A percentile compares a stretch with the other conserved stretches of the same genome.
Conservation (phyloP, 495 filamentous ascomycete genomes). For the Penicillium arizonense region DNA sequence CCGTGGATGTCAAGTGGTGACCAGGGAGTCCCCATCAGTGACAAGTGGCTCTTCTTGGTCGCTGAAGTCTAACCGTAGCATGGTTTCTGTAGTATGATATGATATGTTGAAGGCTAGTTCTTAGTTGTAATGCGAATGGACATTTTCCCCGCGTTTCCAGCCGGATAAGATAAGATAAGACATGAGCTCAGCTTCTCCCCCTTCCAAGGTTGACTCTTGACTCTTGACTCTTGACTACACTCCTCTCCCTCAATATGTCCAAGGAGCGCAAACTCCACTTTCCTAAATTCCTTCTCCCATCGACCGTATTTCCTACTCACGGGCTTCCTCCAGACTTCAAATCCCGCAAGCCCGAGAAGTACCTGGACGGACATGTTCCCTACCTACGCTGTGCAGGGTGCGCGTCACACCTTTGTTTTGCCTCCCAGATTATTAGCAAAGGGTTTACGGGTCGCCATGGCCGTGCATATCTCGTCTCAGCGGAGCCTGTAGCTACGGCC, state of each 20-base stretch:
- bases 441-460: conserved; percentile 94
- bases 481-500: conserved; percentile 23
- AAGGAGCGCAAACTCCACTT: conserved; percentile 21
- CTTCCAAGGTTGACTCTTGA: not conserved
- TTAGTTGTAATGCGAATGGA: too few relatives aligned
- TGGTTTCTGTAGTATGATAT: too few relatives aligned
- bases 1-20: conserved; percentile 56
- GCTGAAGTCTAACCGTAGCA: conserved; percentile 65
- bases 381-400: conserved; percentile 74
- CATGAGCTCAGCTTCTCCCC: conserved; percentile 9
- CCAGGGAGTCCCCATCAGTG: conserved; percentile 56
- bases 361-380: conserved; percentile 50
- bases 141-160: too few relatives aligned
- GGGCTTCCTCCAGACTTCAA: conserved; percentile 21
- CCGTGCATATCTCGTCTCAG: conserved; percentile 81
- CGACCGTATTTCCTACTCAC: conserved; percentile 40
- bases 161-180: conserved; percentile 1
- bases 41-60: conserved; percentile 78
- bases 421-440: conserved; percentile 81
- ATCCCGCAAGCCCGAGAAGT: conserved; percentile 27
- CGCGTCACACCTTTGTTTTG: conserved; percentile 70
- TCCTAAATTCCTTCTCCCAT: conserved; percentile 53
- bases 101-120: too few relatives aligned
- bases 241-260: conserved; percentile 7
- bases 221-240: not conserved